Base-by-base conservation (phyloP, 768 basidiomycete species). In the Hericium erinaceus region DNA sequence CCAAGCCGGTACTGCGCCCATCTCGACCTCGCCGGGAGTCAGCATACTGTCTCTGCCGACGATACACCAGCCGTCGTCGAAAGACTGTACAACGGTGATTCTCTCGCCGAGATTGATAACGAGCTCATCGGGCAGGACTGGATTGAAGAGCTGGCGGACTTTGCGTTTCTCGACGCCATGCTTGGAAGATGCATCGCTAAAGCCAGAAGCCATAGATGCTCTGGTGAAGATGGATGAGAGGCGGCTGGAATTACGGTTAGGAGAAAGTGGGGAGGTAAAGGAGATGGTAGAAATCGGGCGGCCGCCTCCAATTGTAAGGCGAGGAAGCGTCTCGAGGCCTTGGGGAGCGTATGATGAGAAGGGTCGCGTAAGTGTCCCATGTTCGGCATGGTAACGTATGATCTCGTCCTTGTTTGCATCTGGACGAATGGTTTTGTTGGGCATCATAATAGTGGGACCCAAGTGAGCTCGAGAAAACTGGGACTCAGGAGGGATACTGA, bases 61-160 rank as follows among this genome's bases (percentile, higher is more conserved):
- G 54, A 87, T 75, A 63, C 85, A 88, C 89, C 89, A 92, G 2
- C 87, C 89, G 57, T 91, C 89, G 58, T 90, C 85, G 63, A 83
- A 87, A 4, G 81, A 80, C 59, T 81, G 60, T 58, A 89, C 74
- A 28, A 89, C 70, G 1, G 77, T 79, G 44, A 91, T 70, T 39
- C 72, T 73, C 66, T 92, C 87, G 40, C 85, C 84, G 12, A 76
- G 64, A 18, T 73, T 66, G 58, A 87, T 58, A 38, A 82, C 70
- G 26, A 91, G 74, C 66, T 92, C 89, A 69, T 92, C 89, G 0
- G 87, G 84, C 2, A 91, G 80, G 22, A 87, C 76, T 8, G 89
- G 84, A 55, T 72, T 74, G 66, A 88, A 91, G 2, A 78, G 55
- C 65, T 88, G 87, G 37, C 78, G 80, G 58, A 88, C 79, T 68